These are phyloP conservation scores for Boletus vermiculosoides DNA, from an alignment of 768 basidiomycete species.

Conservation along the genomic window DNA sequence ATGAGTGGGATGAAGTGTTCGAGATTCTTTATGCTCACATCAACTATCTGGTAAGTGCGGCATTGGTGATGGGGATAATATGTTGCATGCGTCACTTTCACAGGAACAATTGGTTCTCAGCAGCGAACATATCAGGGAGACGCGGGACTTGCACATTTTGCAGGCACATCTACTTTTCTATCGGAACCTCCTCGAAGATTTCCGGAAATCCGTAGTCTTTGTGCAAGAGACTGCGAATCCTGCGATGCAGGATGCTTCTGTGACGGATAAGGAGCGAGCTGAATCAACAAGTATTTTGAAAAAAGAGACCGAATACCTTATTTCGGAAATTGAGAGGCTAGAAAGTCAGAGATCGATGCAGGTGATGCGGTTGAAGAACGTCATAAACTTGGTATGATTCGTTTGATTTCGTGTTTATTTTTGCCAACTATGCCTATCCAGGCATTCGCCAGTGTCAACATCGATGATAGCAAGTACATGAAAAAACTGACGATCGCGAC, in stretches of 20 bases:
- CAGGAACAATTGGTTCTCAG: slow-evolving; percentile 47
- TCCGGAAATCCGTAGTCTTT: slow-evolving; percentile 51
- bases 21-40: slow-evolving; percentile 52
- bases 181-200: slow-evolving; percentile 51
- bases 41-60: slow-evolving; percentile 42
- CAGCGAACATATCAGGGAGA: slow-evolving; percentile 42
- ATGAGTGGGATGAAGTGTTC: slow-evolving; percentile 61
- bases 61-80: background rate
- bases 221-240: slow-evolving; percentile 49
- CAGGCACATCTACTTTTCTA: slow-evolving; percentile 61
- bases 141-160: slow-evolving; percentile 53
- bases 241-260: slow-evolving; percentile 34
- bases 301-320: slow-evolving; percentile 47
- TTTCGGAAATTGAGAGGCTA: slow-evolving; percentile 50
- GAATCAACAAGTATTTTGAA: slow-evolving; percentile 37
- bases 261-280: slow-evolving; percentile 11
- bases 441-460: slow-evolving; percentile 62
- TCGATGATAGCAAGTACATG: slow-evolving; percentile 54
- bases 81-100: background rate
- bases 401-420: background rate
- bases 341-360: slow-evolving; percentile 35
- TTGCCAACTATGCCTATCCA: slow-evolving; percentile 17
- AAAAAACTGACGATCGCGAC: slow-evolving; percentile 47
- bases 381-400: slow-evolving; percentile 32
- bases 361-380: slow-evolving; percentile 31